A percentile compares a stretch with the other conserved stretches of the same genome.
phyloP scores from a whole-genome alignment of 306 rosid species.

The Oemleria cerasiformis region DNA sequence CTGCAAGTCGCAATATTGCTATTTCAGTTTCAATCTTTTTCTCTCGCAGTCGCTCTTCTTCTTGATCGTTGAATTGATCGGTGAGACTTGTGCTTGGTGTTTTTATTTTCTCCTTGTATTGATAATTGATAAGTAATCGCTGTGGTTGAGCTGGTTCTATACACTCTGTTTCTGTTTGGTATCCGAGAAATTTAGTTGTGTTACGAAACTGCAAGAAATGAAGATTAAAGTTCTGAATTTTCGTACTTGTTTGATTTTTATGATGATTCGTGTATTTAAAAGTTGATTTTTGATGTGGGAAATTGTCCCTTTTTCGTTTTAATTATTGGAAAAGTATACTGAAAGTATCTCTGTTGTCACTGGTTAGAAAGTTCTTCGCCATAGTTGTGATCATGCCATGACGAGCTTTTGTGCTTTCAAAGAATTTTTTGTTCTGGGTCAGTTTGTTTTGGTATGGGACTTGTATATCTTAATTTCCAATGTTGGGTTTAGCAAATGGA shows the following conservation, averaged over 20 bases:
- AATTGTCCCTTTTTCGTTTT: background rate
- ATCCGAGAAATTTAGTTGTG: background rate
- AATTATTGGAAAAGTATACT: background rate
- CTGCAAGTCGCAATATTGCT: background rate
- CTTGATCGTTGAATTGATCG: conserved; percentile 4
- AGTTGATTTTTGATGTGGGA: background rate
- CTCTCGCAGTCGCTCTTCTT: background rate
- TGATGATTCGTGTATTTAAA: background rate
- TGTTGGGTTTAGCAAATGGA: background rate
- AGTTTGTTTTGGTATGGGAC: background rate
- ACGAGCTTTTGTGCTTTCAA: background rate
- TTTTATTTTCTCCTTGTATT: background rate
- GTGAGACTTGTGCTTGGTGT: conserved; percentile 4
- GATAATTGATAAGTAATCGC: background rate
- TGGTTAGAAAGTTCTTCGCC: background rate
- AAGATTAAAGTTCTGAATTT: background rate
- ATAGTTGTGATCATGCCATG: background rate
- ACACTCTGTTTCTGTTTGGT: background rate
- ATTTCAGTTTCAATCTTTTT: background rate
- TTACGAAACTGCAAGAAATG: background rate
- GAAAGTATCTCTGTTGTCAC: background rate
- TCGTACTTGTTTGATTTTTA: background rate
- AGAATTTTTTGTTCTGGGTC: background rate
- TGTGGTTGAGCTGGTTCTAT: background rate
- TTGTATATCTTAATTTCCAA: background rate